Evolutionary conservation across 1,284 basidiomycete genomes (phyloP).

Genomic region (Ceratobasidium sp.): DNA sequence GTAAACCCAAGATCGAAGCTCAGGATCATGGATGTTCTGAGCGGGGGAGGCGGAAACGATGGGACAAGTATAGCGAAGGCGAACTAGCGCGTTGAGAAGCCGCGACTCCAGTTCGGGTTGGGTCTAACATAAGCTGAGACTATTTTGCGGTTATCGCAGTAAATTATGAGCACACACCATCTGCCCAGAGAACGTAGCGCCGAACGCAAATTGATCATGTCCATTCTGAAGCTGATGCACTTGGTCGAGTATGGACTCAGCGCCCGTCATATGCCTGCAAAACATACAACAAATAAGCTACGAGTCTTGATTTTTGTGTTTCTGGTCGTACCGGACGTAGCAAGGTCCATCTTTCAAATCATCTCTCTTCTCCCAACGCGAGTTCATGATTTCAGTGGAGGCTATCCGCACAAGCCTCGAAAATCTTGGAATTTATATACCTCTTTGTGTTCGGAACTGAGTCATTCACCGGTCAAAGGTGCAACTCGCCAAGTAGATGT

Average conservation of each 20-base stretch:
- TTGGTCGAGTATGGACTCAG: conserved; percentile 20
- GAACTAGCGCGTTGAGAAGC: conserved; percentile 5
- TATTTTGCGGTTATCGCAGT: too few relatives aligned
- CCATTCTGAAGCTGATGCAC: conserved; percentile 23
- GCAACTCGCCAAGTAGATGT: not conserved
- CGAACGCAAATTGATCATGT: conserved; percentile 26
- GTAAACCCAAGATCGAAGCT: conserved; percentile 34
- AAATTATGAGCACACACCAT: not conserved
- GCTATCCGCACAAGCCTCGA: not conserved
- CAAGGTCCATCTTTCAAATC: not conserved
- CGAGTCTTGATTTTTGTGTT: not conserved
- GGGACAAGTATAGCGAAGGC: conserved; percentile 13
- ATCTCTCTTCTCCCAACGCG: conserved; percentile 2
- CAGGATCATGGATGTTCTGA: conserved; percentile 7
- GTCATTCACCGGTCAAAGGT: not conserved
- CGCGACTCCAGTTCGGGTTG: not conserved
- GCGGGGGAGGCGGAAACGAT: conserved; percentile 1
- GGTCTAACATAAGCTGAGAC: not conserved
- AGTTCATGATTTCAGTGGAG: conserved; percentile 1
- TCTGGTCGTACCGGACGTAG: conserved; percentile 5
- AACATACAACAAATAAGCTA: not conserved
- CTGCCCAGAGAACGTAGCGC: not conserved
- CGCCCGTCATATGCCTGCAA: conserved; percentile 2
- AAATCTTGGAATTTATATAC: not conserved
- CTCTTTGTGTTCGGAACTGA: not conserved